phyloP scores from a whole-genome alignment of 371 early-diverging fungal genomes.

The Zopfochytrium polystomum region DNA sequence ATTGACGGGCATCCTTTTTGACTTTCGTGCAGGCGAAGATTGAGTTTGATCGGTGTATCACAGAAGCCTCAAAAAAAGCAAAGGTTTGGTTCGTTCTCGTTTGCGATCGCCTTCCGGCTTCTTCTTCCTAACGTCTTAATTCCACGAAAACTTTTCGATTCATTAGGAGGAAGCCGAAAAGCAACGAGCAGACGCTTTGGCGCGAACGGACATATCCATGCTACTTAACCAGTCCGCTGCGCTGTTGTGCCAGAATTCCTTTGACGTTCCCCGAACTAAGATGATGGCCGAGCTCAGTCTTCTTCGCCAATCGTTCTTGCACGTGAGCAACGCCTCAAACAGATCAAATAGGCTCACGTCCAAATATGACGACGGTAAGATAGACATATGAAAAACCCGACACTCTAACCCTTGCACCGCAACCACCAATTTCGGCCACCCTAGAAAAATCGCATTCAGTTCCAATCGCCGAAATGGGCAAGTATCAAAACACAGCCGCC shows the following conservation, averaged over 20 bases:
- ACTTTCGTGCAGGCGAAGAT: constrained; percentile 9
- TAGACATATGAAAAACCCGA: not conserved
- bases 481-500: constrained; percentile 39
- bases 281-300: too few species aligned
- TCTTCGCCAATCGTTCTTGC: not conserved
- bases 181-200: not conserved
- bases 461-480: constrained; percentile 66
- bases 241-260: not conserved
- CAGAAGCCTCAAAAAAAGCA: constrained; percentile 7
- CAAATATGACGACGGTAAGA: constrained; percentile 15
- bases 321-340: not conserved
- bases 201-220: not conserved
- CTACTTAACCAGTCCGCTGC: not conserved
- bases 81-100: too few species aligned
- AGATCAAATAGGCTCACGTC: constrained; percentile 8
- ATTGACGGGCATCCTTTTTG: not conserved
- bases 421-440: not conserved
- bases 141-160: not conserved
- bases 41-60: constrained; percentile 19
- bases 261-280: too few species aligned
- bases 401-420: not conserved
- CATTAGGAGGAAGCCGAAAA: not conserved
- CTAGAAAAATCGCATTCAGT: constrained; percentile 43
- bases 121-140: too few species aligned
- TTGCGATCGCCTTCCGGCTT: too few species aligned